Evolutionary conservation across 805 yeast species (phyloP), one percentile per base, ranked within the genome.

Genomic region (Barnettozyma sucrosica): DNA sequence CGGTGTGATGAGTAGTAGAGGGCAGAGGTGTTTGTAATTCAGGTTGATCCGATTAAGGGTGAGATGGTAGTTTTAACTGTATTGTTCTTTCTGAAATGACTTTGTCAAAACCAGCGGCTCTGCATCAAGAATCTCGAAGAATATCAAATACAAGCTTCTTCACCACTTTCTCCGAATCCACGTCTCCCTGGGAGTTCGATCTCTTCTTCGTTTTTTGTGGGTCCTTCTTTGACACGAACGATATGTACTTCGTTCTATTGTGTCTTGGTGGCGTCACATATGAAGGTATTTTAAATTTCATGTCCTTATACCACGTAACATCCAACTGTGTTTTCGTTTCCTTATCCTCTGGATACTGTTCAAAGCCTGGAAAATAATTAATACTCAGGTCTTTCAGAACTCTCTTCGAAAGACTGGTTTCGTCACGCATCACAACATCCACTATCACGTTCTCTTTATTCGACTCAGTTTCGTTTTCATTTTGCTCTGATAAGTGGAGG

Each of bases 231-330:
- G 44, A 47, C 9, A 51, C 52, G 39, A 52, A 53, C 9, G 57
- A 51, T n/a, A 56, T 24, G 28, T 57, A 58, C 36, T 47, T 55
- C 4, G 46, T 36, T 33, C 59, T 50, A 30, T 57, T 49, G 2
- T 33, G 36, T 48, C 63, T 54, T 43, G 64, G 63, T 3, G 64
- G 64, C 4, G 64, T 60, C 3, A 60, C 51, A 44, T 44, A 60
- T 5, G 51, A 45, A 8, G 63, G 63, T 7, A 60, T 51, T 7
- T 26, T 42, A 6, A 37, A 36, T 3, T 34, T 32, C 3, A 54
- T 46, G 13, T 50, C 47, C 24, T 46, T 43, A 2, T 41, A 43
- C 64, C 64, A 59, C 3, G 37, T 16, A 1, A 51, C 41, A 26
- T 54, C 56, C 6, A 59, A 47, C 16, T 48, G 53, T 13, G 25